Evolutionary conservation across 202 grass and related monocot genomes (phyloP), one percentile per base, ranked within the genome.

Genomic region (Setaria viridis): DNA sequence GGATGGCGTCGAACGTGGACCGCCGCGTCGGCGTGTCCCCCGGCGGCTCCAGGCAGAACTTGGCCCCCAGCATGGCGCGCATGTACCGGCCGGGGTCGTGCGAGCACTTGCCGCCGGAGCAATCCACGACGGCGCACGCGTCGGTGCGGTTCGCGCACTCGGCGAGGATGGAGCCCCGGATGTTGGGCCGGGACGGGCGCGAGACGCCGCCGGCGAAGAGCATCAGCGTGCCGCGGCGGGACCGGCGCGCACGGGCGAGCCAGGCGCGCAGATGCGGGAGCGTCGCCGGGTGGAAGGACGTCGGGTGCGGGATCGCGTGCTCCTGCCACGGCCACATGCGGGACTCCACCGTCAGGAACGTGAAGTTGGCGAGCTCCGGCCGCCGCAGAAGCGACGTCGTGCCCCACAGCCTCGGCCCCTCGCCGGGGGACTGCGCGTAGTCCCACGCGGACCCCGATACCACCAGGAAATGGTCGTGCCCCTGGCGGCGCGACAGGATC

Each of bases 401-500:
- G n/a, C 83, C 89, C 76, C 62, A 82, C 14, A 69, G 62, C 62
- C 72, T 69, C 8, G 80, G 62, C 46, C 85, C 84, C 54, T 12
- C 5, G 6, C 4, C 32, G 10, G 37, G 89, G 41, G 25, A 35
- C 78, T 85, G 86, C 10, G 89, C 73, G 63, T 94, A 82, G 78
- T 94, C 94, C 91, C 89, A 89, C 25, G 85, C 77, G 9, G 89
- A 72, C 7, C 91, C 76, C 0, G 88, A 88, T 1, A 86, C 30
- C 47, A 87, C 88, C 39, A 97, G 25, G 82, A 97, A 92, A 19
- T 97, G 94, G 67, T 97, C 94, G 50, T 89, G 89, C 0, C 92
- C 89, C 1, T 25, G 79, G 65, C 84, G 92, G 3, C 86, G 82
- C 6, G 59, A 16, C 79, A 90, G 84, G 79, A 93, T 76, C 53